Evolutionary conservation across 2,329 filamentous ascomycete genomes (phyloP).

Genomic region (Arthrobotrys sinensis): DNA sequence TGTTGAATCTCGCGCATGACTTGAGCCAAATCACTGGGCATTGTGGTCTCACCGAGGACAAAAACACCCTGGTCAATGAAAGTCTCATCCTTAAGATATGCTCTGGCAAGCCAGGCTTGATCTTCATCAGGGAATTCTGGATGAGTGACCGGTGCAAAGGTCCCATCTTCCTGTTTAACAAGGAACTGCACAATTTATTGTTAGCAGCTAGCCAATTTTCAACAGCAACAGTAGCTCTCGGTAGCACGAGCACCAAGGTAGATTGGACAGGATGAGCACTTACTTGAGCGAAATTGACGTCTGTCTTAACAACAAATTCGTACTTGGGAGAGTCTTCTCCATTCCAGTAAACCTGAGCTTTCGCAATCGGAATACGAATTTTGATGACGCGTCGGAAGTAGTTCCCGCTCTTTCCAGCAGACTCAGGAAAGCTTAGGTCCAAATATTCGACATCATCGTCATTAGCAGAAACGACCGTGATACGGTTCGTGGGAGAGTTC

Average conservation of each 20-base stretch:
- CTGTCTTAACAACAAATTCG: constrained; percentile 46
- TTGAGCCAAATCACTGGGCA: constrained; percentile 15
- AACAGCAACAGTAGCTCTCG: too few relatives aligned
- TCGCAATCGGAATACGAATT: constrained; percentile 27
- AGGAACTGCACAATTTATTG: constrained; percentile 28
- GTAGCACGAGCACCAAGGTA: too few relatives aligned
- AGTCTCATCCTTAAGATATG: constrained; percentile 45
- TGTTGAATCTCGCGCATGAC: constrained; percentile 25
- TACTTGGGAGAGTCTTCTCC: constrained; percentile 13
- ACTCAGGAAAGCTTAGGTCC: constrained; percentile 47
- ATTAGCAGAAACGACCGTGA: constrained; percentile 22
- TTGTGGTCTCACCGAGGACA: constrained; percentile 45
- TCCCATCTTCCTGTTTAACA: constrained; percentile 21
- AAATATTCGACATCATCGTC: constrained; percentile 33
- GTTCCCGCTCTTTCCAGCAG: constrained; percentile 50
- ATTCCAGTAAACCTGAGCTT: constrained; percentile 43
- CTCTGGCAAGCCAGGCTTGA: constrained; percentile 17
- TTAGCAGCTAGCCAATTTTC: too few relatives aligned
- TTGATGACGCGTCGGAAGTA: constrained; percentile 52
- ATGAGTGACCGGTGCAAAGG: constrained; percentile 29
- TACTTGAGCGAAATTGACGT: constrained; percentile 32
- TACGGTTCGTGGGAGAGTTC: constrained; percentile 47
- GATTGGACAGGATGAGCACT: constrained; percentile 10
- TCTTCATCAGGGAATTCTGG: constrained; percentile 25
- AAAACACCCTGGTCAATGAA: constrained; percentile 47